These are phyloP conservation scores for Coccinonectria pachysandricola DNA, from an alignment of 2,329 filamentous ascomycete species.

Conservation along the genomic window DNA sequence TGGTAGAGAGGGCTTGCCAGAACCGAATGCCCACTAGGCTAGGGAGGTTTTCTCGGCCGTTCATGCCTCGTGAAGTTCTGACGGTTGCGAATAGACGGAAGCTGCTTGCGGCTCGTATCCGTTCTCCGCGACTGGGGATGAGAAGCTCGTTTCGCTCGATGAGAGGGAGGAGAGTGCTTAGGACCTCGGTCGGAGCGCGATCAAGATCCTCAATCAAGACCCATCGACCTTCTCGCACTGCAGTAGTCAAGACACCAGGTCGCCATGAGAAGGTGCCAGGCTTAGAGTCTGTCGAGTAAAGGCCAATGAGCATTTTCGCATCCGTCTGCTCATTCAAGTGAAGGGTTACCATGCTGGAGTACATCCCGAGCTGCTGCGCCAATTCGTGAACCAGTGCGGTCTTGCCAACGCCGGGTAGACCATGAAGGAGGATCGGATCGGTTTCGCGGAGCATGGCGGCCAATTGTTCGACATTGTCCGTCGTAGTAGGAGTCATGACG, in stretches of 20 bases:
- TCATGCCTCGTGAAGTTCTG: slow-evolving; percentile 61
- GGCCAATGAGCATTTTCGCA: slow-evolving; percentile 87
- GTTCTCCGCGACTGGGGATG: slow-evolving; percentile 82
- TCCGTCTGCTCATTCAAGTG: slow-evolving; percentile 98
- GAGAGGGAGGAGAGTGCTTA: slow-evolving; percentile 83
- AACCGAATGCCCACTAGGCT: slow-evolving; percentile 74
- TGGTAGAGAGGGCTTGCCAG: slow-evolving; percentile 69
- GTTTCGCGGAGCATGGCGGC: slow-evolving; percentile 55
- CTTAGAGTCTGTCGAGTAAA: slow-evolving; percentile 82
- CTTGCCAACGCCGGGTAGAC: slow-evolving; percentile 80
- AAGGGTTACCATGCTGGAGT: slow-evolving; percentile 77
- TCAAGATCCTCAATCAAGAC: slow-evolving; percentile 96
- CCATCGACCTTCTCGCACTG: slow-evolving; percentile 90
- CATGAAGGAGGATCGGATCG: slow-evolving; percentile 70
- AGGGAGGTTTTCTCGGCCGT: slow-evolving; percentile 56
- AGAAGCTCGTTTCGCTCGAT: slow-evolving; percentile 87
- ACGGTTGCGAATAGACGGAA: slow-evolving; percentile 92
- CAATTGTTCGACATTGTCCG: slow-evolving; percentile 59
- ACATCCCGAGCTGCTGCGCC: slow-evolving; percentile 68
- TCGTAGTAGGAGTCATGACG: slow-evolving; percentile 63
- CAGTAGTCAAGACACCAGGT: slow-evolving; percentile 84
- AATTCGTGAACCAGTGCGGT: slow-evolving; percentile 76
- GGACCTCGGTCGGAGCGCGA: slow-evolving; percentile 85
- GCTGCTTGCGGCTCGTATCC: slow-evolving; percentile 67
- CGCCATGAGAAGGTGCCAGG: slow-evolving; percentile 90